Evolutionary conservation across 148 eudicot genomes (phyloP).

Genomic region (Arctostaphylos glauca): DNA sequence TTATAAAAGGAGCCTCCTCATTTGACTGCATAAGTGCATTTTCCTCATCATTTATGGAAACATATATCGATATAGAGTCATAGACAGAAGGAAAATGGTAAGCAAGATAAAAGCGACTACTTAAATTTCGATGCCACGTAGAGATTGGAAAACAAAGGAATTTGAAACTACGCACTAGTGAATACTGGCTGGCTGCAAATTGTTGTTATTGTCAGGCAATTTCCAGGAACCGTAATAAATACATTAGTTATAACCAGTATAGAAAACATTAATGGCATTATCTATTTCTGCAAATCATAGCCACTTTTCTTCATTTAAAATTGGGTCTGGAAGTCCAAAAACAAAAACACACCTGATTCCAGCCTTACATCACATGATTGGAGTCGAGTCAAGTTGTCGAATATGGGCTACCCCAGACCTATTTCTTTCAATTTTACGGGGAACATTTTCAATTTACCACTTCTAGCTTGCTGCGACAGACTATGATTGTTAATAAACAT

Average conservation of each 20-base stretch:
- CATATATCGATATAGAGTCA: not conserved
- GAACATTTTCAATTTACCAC: not conserved
- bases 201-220: not conserved
- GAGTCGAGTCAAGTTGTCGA: not conserved
- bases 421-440: not conserved
- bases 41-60: not conserved
- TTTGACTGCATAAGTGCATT: conserved; percentile 8
- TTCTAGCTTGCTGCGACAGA: not conserved
- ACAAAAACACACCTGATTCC: too few species aligned
- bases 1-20: not conserved
- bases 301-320: too few species aligned
- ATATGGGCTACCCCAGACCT: not conserved
- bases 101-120: not conserved
- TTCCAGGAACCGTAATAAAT: too few species aligned
- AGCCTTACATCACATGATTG: not conserved
- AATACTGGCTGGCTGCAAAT: not conserved
- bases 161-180: not conserved
- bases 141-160: not conserved
- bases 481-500: not conserved
- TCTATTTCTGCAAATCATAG: too few species aligned
- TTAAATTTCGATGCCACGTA: not conserved
- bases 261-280: too few species aligned
- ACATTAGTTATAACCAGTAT: too few species aligned
- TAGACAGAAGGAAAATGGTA: not conserved
- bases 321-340: too few species aligned